These are phyloP conservation scores for Serendipita indica DNA, from an alignment of 768 basidiomycete genomes.

Conservation along the genomic window DNA sequence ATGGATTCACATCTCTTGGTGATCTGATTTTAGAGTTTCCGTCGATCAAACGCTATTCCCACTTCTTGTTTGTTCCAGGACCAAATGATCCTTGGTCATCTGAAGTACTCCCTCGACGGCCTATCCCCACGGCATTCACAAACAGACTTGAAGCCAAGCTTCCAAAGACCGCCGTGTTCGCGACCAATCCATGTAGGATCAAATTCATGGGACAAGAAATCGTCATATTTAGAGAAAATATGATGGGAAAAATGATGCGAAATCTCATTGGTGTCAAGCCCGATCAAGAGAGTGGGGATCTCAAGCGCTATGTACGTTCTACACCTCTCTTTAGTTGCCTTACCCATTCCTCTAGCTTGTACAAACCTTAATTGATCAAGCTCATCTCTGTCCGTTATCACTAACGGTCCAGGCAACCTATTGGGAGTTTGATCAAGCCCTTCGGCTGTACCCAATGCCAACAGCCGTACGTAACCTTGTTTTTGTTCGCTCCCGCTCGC, in stretches of 20 bases:
- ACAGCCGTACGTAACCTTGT: slow-evolving; percentile 50
- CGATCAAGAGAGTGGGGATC: slow-evolving; percentile 55
- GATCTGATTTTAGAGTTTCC: slow-evolving; percentile 76
- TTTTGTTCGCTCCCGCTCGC: background rate
- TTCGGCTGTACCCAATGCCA: slow-evolving; percentile 87
- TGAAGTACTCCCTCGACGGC: slow-evolving; percentile 68
- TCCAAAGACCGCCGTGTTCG: slow-evolving; percentile 63
- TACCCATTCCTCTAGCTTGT: slow-evolving; percentile 48
- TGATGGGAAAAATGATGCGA: slow-evolving; percentile 86
- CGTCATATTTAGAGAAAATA: slow-evolving; percentile 81
- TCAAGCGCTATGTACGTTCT: slow-evolving; percentile 81
- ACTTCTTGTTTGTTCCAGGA: slow-evolving; percentile 91
- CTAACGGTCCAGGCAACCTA: slow-evolving; percentile 72
- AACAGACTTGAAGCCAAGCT: slow-evolving; percentile 53
- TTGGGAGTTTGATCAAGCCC: slow-evolving; percentile 80
- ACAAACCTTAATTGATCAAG: slow-evolving; percentile 92
- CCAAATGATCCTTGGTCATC: slow-evolving; percentile 74
- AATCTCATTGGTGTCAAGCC: slow-evolving; percentile 84
- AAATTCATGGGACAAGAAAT: slow-evolving; percentile 94
- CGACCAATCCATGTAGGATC: slow-evolving; percentile 84
- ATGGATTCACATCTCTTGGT: slow-evolving; percentile 74
- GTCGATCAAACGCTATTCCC: slow-evolving; percentile 55
- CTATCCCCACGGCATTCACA: slow-evolving; percentile 63
- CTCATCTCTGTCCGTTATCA: slow-evolving; percentile 81
- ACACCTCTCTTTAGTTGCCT: too few species aligned